Evolutionary conservation across 1,284 basidiomycete genomes (phyloP), one percentile per base, ranked within the genome.

Genomic region (Trichosporon sp.): DNA sequence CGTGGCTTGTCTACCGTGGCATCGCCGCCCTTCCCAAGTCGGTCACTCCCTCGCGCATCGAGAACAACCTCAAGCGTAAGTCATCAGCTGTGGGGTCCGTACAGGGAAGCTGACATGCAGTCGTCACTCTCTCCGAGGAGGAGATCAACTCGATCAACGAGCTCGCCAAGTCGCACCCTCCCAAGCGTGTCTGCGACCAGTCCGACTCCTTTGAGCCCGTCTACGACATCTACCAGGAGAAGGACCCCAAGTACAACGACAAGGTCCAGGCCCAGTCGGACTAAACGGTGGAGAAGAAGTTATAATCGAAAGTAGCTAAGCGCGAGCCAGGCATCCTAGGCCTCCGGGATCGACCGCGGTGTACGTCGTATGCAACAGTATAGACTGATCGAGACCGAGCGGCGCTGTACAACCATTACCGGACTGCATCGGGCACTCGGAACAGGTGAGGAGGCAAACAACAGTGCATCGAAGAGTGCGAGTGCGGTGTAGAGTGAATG

Each of bases 1-100:
- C 87, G 9, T 92, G 89, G 90, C 86, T 89, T 71, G 83, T 89
- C 57, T 88, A 90, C 79, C 86, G 89, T 46, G 89, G 89, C 14
- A 87, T 90, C 66, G 62, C 71, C 70, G 77, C 78, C 59, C 71
- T 83, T 32, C 81, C 81, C 64, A 83, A 82, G 75, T 78, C 75
- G 62, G 80, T 82, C 63, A 81, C 78, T 29, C 78, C 80, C 27
- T 65, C 71, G 29, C 73, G 81, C 36, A 81, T 82, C 61, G 75
- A 77, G 64, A 71, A 72, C 67, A 81, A 81, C 74, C 65, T 77
- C 49, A 76, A 77, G 71, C 71, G 74, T 76, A 60, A 69, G 74
- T 69, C 13, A 3, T n/a, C 13, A 19, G 13, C 7, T 16, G 9
- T 1, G 9, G 5, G n/a, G n/a, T n/a, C n/a, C 29, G 31, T 1